These are phyloP conservation scores for Schoenoplectus tabernaemontani DNA, from an alignment of 202 grass and related monocot species.

Conservation along the genomic window DNA sequence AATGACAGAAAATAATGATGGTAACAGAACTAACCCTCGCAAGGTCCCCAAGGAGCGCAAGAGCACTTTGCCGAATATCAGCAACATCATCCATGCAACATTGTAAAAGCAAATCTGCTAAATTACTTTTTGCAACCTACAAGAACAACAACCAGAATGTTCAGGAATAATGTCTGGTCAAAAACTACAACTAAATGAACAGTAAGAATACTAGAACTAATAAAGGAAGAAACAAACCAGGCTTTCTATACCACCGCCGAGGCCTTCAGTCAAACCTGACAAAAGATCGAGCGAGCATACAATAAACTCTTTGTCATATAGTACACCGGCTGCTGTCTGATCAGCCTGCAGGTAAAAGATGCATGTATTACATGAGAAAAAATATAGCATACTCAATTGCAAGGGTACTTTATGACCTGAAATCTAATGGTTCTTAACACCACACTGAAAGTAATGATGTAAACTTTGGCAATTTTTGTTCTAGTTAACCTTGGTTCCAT, in stretches of 20 bases:
- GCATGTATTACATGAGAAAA: neutral
- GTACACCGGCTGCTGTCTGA: constrained; percentile 54
- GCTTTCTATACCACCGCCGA: constrained; percentile 70
- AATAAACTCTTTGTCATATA: constrained; percentile 97
- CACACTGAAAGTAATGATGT: constrained; percentile 6
- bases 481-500: neutral
- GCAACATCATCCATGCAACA: constrained; percentile 86
- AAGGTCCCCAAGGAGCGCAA: constrained; percentile 93
- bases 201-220: constrained; percentile 17
- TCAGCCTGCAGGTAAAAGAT: constrained; percentile 55
- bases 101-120: constrained; percentile 90
- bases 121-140: constrained; percentile 84
- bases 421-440: constrained; percentile 4
- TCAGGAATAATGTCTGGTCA: neutral
- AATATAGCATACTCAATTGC: constrained; percentile 1
- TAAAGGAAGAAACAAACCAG: constrained; percentile 51
- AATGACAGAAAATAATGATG: neutral
- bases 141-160: constrained; percentile 13
- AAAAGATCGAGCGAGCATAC: constrained; percentile 86
- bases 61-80: constrained; percentile 94
- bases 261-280: constrained; percentile 86
- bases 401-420: neutral
- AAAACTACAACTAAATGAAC: constrained; percentile 3
- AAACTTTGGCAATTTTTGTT: neutral
- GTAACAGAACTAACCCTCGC: constrained; percentile 60